Percentiles rank a stretch among this genome's conserved stretches.
phyloP scores from a whole-genome alignment of 768 basidiomycete species.

The Russula lepida region DNA sequence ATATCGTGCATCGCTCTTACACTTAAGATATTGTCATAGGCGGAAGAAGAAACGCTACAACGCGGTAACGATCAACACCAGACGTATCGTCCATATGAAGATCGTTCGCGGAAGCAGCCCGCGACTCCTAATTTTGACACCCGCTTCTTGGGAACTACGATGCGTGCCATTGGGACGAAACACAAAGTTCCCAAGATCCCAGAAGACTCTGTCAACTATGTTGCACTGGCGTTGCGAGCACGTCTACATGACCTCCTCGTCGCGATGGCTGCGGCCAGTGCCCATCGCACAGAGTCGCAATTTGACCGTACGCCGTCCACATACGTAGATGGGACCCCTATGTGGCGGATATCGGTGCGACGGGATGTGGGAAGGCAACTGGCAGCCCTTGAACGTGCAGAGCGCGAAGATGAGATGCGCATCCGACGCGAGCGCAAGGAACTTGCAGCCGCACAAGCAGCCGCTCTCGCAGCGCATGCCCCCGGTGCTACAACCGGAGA shows the following conservation, averaged over 20 bases:
- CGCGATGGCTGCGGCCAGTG: slow-evolving; percentile 57
- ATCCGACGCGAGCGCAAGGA: slow-evolving; percentile 73
- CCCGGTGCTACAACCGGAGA: slow-evolving; percentile 46
- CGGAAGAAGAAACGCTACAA: slow-evolving; percentile 78
- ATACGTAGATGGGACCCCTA: slow-evolving; percentile 60
- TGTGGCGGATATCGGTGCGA: slow-evolving; percentile 78
- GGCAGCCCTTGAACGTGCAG: slow-evolving; percentile 61
- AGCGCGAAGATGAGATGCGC: slow-evolving; percentile 76
- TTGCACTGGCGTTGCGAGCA: slow-evolving; percentile 69
- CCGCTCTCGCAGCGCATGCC: slow-evolving; percentile 55
- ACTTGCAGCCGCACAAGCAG: slow-evolving; percentile 61
- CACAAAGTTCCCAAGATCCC: slow-evolving; percentile 63
- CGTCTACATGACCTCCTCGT: slow-evolving; percentile 63
- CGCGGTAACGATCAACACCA: slow-evolving; percentile 54
- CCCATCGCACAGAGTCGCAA: slow-evolving; percentile 62
- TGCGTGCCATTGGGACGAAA: slow-evolving; percentile 56
- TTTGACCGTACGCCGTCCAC: slow-evolving; percentile 58
- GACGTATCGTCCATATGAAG: slow-evolving; percentile 59
- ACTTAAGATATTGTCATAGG: slow-evolving; percentile 35
- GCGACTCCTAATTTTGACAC: slow-evolving; percentile 61
- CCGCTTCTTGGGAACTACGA: slow-evolving; percentile 51
- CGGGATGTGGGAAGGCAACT: slow-evolving; percentile 76
- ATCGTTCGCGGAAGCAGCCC: slow-evolving; percentile 74
- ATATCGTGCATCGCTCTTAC: neutral
- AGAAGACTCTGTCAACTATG: slow-evolving; percentile 66